These are phyloP conservation scores for Phaeosphaeriaceae sp. DNA, from an alignment of 2,329 filamentous ascomycete species.

Conservation along the genomic window DNA sequence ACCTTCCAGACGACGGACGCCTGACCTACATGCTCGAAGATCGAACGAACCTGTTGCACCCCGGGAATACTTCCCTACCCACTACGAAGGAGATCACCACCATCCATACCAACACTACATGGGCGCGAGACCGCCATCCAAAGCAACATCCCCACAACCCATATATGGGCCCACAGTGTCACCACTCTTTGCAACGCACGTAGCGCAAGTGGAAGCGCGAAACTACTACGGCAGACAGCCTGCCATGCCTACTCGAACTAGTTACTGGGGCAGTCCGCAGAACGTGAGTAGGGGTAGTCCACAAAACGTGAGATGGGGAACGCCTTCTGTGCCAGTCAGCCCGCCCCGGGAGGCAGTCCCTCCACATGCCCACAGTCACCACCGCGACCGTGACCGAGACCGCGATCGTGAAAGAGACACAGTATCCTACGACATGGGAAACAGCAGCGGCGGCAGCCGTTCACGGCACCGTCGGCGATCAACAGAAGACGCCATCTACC, in stretches of 20 bases:
- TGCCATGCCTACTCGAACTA: slow-evolving; percentile 29
- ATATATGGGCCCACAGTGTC: slow-evolving; percentile 54
- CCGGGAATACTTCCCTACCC: slow-evolving; percentile 47
- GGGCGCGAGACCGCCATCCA: slow-evolving; percentile 22
- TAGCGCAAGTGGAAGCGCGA: slow-evolving; percentile 48
- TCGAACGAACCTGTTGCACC: slow-evolving; percentile 52
- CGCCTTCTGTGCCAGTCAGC: slow-evolving; percentile 19
- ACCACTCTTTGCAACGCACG: slow-evolving; percentile 56
- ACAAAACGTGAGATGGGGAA: slow-evolving; percentile 33
- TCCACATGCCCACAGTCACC: slow-evolving; percentile 27
- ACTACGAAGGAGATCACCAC: slow-evolving; percentile 37
- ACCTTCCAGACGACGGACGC: slow-evolving; percentile 31
- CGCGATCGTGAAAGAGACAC: slow-evolving; percentile 16
- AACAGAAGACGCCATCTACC: slow-evolving; percentile 34
- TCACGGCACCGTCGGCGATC: slow-evolving; percentile 29
- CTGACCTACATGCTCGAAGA: slow-evolving; percentile 47
- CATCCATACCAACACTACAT: slow-evolving; percentile 33
- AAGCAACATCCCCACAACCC: slow-evolving; percentile 27
- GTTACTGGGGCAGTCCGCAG: slow-evolving; percentile 31
- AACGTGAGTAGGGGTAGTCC: slow-evolving; percentile 35
- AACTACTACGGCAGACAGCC: slow-evolving; percentile 42
- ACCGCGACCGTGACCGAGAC: slow-evolving; percentile 21
- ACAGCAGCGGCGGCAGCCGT: slow-evolving; percentile 14
- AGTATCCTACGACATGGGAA: slow-evolving; percentile 11
- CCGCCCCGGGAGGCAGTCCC: slow-evolving; percentile 30